Evolutionary conservation across 208 protist genomes (phyloP), one percentile per base, ranked within the genome.

Genomic region (Trypanosoma vivax): DNA sequence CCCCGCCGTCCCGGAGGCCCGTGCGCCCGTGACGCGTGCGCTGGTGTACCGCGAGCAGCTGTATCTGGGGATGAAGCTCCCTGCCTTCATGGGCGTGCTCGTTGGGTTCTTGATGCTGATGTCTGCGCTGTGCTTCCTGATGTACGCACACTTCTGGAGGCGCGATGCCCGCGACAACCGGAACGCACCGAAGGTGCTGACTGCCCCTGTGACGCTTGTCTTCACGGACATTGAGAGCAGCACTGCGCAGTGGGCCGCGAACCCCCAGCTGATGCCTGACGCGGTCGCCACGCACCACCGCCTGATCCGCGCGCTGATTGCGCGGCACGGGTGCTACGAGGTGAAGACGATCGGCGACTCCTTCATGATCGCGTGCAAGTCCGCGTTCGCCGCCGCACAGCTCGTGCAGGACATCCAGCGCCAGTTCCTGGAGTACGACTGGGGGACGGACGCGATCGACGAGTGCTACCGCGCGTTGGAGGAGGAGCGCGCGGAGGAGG

Each of bases 201-300:
- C 23, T 13, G 60, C 53, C 14, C 74, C 73, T 23, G 68, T 84
- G 23, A 80, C 80, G 25, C 68, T 92, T 5, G 25, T 88, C 27
- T 88, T 92, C 64, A 88, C 80, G 9, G 83, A 88, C 60, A 79
- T 88, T 40, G 71, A 88, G 62, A 79, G 75, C 70, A 86, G 73
- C 66, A 89, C 83, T 10, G 80, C 73, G 37, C 50, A 88, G 62
- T 88, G 81, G 79, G 76, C 75, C 11, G 60, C 46, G 21, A n/a
- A 65, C 27, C 77, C 81, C 42, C 42, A 61, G 41, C 40, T 56
- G 53, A 90, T 90, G 82, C 39, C 60, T 9, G 67, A 73, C 14
- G 75, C 79, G 7, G 59, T 90, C 10, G 62, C 74, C n/a, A 41
- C 60, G 39, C 76, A 90, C 66, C 70, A 90, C 74, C 53, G 56